A percentile compares a stretch with the other conserved stretches of the same genome.
Evolutionary conservation across 2,329 filamentous ascomycete genomes (phyloP).

Genomic region (Lachnellula occidentalis): DNA sequence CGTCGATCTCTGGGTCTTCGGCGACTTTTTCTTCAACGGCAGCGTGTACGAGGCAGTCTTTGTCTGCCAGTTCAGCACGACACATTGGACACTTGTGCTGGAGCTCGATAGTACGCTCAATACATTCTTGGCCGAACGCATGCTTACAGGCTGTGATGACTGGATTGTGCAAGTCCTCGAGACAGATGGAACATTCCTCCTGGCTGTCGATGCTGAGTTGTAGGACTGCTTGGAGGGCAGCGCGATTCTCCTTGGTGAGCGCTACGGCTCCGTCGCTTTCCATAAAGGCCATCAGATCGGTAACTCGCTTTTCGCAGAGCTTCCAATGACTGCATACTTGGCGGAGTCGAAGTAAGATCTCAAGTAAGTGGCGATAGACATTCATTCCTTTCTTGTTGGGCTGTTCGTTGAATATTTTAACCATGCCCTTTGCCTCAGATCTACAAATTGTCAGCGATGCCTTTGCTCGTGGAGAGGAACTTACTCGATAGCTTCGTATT

Average conservation of each 20-base stretch:
- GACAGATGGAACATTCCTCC: constrained; percentile 79
- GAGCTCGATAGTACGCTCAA: constrained; percentile 65
- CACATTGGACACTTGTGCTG: constrained; percentile 85
- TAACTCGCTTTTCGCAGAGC: constrained; percentile 69
- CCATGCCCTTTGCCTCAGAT: constrained; percentile 66
- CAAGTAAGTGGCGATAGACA: constrained; percentile 69
- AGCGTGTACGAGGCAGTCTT: constrained; percentile 60
- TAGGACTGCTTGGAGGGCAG: constrained; percentile 68
- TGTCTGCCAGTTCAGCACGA: constrained; percentile 59
- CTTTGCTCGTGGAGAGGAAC: constrained; percentile 24
- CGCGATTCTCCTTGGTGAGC: constrained; percentile 66
- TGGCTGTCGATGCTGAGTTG: constrained; percentile 72
- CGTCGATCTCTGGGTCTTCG: constrained; percentile 49
- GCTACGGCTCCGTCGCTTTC: constrained; percentile 61
- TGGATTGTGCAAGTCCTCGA: constrained; percentile 64
- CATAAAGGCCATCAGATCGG: constrained; percentile 63
- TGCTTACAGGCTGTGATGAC: constrained; percentile 85
- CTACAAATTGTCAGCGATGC: constrained; percentile 35
- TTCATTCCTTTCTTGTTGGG: constrained; percentile 39
- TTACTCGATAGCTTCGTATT: constrained; percentile 69
- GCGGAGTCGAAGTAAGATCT: constrained; percentile 74
- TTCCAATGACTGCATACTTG: constrained; percentile 90
- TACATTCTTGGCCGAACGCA: constrained; percentile 69
- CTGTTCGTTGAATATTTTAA: constrained; percentile 52
- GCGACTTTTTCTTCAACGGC: constrained; percentile 48